Evolutionary conservation across 345 rosid genomes (phyloP), one percentile per base, ranked within the genome.

Genomic region (Salix arbutifolia): DNA sequence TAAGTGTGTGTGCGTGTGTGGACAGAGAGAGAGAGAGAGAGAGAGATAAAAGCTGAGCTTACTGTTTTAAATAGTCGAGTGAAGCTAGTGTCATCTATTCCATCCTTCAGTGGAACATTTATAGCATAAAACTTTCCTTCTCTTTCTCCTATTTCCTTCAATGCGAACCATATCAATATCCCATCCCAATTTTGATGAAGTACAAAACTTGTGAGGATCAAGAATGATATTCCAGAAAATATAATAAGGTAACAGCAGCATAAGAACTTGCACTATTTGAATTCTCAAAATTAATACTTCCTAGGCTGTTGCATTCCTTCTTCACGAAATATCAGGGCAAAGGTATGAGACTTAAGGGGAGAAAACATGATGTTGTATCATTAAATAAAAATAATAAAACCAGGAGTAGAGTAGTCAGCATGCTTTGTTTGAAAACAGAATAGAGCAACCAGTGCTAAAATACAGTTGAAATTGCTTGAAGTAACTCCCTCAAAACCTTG

Each of bases 71-170:
- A 96, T 61, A 96, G 93, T 76, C 97, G 94, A 85, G 86, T 91
- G 91, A 93, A 96, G 84, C 98, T 91, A 73, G 67, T 86, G 79
- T 96, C 99, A 78, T 96, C 98, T 75, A 96, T 96, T 74, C 99
- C 99, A 89, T 96, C 98, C 86, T 90, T 96, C 73, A 93, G 85
- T 13, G 99, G 99, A 60, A 96, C 98, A 84, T 96, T 96, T 71
- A 96, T 96, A 78, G 98, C 97, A 76, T 96, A 96, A 81, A 85
- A 93, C 86, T 90, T 93, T 69, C 99, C 99, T 88, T 91, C 97
- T 84, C 90, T 89, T 89, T 87, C 98, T 90, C 99, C 98, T 84
- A 90, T 75, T 78, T 93, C 98, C 99, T 96, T 87, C 91, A 84
- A 86, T 76, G 67, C 69, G 67, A 73, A 83, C 35, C 65, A 77